phyloP scores from a whole-genome alignment of 1,284 basidiomycete genomes.

The Tylopilus sp. region DNA sequence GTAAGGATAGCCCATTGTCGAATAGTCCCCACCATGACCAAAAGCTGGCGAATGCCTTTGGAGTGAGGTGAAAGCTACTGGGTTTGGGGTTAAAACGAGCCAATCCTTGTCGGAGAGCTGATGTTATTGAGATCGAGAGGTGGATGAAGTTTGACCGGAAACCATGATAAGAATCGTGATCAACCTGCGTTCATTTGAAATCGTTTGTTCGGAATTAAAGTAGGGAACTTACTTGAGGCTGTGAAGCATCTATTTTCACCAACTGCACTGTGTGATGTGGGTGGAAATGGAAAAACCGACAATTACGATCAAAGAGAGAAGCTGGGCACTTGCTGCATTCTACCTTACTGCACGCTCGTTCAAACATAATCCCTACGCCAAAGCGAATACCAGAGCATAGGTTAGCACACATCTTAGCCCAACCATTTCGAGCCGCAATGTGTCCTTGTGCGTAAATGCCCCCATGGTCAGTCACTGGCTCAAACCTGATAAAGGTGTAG shows the following conservation, averaged over 20 bases:
- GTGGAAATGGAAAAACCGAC: slow-evolving; percentile 80
- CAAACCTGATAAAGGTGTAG: slow-evolving; percentile 23
- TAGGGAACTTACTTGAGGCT: slow-evolving; percentile 45
- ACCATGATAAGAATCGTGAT: slow-evolving; percentile 78
- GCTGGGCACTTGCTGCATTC: slow-evolving; percentile 68
- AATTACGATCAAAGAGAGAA: slow-evolving; percentile 71
- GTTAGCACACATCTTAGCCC: slow-evolving; percentile 72
- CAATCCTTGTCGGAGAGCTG: slow-evolving; percentile 45
- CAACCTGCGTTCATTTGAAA: slow-evolving; percentile 37
- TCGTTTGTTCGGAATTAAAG: background rate
- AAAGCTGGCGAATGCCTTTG: slow-evolving; percentile 87
- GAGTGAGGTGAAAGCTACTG: slow-evolving; percentile 87
- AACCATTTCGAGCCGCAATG: slow-evolving; percentile 30
- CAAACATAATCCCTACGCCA: slow-evolving; percentile 83
- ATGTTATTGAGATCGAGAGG: slow-evolving; percentile 84
- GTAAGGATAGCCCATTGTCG: slow-evolving; percentile 76
- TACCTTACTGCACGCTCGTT: slow-evolving; percentile 75
- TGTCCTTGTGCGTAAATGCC: slow-evolving; percentile 20
- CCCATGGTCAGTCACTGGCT: slow-evolving; percentile 4
- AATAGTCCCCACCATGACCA: slow-evolving; percentile 92
- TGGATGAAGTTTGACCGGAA: slow-evolving; percentile 97
- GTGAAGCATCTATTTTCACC: slow-evolving; percentile 49
- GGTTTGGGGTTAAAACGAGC: slow-evolving; percentile 25
- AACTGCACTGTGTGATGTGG: slow-evolving; percentile 83
- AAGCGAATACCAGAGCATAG: slow-evolving; percentile 89